Percentiles rank a stretch among this genome's conserved stretches.
Conservation (phyloP, 106 monocot species). For the Allium fistulosum region DNA sequence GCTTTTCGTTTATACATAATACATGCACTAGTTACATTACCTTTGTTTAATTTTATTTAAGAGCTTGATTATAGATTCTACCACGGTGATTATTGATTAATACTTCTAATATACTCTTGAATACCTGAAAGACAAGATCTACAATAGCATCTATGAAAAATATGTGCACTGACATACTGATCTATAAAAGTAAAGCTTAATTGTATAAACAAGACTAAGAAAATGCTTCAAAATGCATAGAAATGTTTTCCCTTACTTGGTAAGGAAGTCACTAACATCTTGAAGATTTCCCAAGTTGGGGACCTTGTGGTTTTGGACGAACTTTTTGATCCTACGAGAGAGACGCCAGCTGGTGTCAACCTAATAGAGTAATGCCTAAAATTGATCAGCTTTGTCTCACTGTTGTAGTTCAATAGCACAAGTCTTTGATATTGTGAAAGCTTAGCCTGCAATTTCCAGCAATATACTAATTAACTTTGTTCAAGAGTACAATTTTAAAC, state of each 20-base stretch:
- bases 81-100: too few species aligned
- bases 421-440: slow-evolving; percentile 77
- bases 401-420: slow-evolving; percentile 74
- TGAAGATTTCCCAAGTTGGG: slow-evolving; percentile 77
- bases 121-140: too few species aligned
- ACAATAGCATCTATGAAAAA: too few species aligned
- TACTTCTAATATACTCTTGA: too few species aligned
- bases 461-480: neutral
- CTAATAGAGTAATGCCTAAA: slow-evolving; percentile 91
- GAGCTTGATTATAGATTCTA: too few species aligned
- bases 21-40: too few species aligned
- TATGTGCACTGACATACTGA: too few species aligned
- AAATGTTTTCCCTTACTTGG: slow-evolving; percentile 48
- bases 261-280: slow-evolving; percentile 93
- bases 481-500: neutral
- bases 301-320: slow-evolving; percentile 76
- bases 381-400: slow-evolving; percentile 74
- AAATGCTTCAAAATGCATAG: too few species aligned
- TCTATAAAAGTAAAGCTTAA: too few species aligned
- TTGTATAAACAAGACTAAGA: too few species aligned
- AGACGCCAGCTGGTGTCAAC: slow-evolving; percentile 86
- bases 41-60: too few species aligned
- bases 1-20: too few species aligned
- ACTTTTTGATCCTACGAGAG: slow-evolving; percentile 79
- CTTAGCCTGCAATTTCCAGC: slow-evolving; percentile 51